Base-by-base conservation (phyloP, 164 flowering plant species). In the Vitis rupestris region DNA sequence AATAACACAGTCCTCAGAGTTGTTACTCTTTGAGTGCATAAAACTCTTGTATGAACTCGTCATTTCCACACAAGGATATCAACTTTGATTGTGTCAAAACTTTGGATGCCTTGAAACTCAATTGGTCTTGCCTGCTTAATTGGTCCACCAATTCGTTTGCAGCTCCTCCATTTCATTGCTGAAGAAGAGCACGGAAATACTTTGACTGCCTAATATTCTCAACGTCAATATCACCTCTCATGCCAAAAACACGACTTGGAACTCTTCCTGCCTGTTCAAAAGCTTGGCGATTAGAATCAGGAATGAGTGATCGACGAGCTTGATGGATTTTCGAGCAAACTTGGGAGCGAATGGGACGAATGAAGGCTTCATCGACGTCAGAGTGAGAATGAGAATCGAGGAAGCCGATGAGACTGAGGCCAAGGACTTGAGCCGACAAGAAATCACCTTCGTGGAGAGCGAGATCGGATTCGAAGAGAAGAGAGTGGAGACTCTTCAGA, bases 401-500 rank as follows among this genome's bases (percentile, higher is more conserved):
- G 82, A 96, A 96, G 30, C 98, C 99, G 65, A 96, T 80, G 66
- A 93, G 92, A 1, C 86, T 88, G 67, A 92, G 92, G 37, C 77
- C 70, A 63, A 92, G 90, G 64, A 88, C 64, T 57, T 82, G 90
- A 16, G 97, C 97, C 37, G 90, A 47, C 30, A 82, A 53, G 83
- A 75, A 90, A 72, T 96, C 94, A n/a, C 78, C 50, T 57, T 76
- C 86, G 67, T 88, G 86, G 54, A 89, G 74, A 17, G 97, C 93
- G 52, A 65, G 57, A 27, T 93, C 98, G 48, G 88, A 88, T 10
- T 90, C 94, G 72, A 96, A 90, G 51, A 83, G 81, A 31, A 90
- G 89, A 54, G 99, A 96, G 19, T 93, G 99, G 15, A 93, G 92
- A 58, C 98, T 82, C 79, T 87, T 87, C 59, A 91, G 82, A 62